Conservation (phyloP, 1,139 yeast genomes). For the Ashbya aceris region DNA sequence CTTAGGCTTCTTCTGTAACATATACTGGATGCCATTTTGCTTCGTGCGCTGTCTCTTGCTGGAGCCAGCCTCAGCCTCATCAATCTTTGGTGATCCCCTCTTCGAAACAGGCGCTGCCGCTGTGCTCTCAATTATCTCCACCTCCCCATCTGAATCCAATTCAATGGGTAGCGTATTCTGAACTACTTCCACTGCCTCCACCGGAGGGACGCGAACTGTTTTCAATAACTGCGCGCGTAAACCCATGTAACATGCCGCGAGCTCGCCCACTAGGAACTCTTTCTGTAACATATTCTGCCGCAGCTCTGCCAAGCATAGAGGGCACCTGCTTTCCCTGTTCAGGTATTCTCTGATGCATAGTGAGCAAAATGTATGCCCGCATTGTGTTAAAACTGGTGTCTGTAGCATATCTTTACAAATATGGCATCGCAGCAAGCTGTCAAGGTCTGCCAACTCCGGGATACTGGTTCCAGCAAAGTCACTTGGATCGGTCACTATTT, state of each 20-base stretch:
- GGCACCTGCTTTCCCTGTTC: slow-evolving; percentile 55
- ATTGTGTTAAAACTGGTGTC: slow-evolving; percentile 78
- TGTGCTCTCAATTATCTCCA: neutral
- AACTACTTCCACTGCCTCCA: neutral
- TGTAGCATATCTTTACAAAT: slow-evolving; percentile 80
- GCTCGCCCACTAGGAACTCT: slow-evolving; percentile 65
- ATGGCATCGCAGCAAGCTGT: slow-evolving; percentile 69
- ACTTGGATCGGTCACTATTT: slow-evolving; percentile 50
- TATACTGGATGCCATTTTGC: slow-evolving; percentile 10
- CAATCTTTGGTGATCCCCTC: neutral
- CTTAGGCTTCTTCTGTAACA: slow-evolving; percentile 10
- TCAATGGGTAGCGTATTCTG: slow-evolving; percentile 13
- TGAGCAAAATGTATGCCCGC: slow-evolving; percentile 90
- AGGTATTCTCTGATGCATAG: slow-evolving; percentile 73
- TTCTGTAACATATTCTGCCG: slow-evolving; percentile 63
- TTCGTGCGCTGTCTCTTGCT: slow-evolving; percentile 5
- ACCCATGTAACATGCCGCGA: slow-evolving; percentile 45
- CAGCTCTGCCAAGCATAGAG: slow-evolving; percentile 65
- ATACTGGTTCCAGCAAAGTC: slow-evolving; percentile 52
- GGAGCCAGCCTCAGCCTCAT: neutral
- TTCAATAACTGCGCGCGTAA: slow-evolving; percentile 31
- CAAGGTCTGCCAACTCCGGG: slow-evolving; percentile 54
- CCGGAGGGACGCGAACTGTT: too few relatives aligned
- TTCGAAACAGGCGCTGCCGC: neutral
- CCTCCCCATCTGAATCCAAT: slow-evolving; percentile 11